phyloP scores from a whole-genome alignment of 257 asterid genomes.

The Solanum etuberosum region DNA sequence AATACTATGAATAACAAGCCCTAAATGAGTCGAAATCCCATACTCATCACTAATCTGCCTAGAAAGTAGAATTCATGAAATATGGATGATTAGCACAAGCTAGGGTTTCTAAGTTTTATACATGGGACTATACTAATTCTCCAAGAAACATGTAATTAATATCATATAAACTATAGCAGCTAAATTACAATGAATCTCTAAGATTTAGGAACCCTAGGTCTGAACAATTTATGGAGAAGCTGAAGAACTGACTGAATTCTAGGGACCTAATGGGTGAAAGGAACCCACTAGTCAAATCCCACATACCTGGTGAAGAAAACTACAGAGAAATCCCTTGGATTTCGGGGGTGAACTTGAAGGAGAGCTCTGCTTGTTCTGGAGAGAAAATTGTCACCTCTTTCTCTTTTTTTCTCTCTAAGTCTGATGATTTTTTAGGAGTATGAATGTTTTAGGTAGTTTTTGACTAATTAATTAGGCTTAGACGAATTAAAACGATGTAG shows the following conservation, averaged over 20 bases:
- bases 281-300: background rate
- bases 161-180: no score
- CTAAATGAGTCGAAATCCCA: no score
- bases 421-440: background rate
- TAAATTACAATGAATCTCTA: background rate
- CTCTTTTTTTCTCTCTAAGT: background rate
- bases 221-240: background rate
- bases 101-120: background rate
- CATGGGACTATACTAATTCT: background rate
- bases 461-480: background rate
- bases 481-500: background rate
- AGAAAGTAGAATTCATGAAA: background rate
- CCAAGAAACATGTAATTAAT: no score
- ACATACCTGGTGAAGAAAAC: background rate
- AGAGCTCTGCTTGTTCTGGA: background rate
- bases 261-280: background rate
- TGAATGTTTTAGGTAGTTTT: background rate
- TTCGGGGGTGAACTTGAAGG: background rate
- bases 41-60: background rate
- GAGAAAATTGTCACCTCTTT: background rate
- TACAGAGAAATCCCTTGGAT: background rate
- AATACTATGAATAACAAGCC: no score
- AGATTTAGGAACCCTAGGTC: background rate
- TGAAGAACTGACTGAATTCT: background rate
- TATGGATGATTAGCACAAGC: background rate